These are phyloP conservation scores for Alternaria sp. DNA, from an alignment of 2,329 filamentous ascomycete genomes.

Conservation along the genomic window DNA sequence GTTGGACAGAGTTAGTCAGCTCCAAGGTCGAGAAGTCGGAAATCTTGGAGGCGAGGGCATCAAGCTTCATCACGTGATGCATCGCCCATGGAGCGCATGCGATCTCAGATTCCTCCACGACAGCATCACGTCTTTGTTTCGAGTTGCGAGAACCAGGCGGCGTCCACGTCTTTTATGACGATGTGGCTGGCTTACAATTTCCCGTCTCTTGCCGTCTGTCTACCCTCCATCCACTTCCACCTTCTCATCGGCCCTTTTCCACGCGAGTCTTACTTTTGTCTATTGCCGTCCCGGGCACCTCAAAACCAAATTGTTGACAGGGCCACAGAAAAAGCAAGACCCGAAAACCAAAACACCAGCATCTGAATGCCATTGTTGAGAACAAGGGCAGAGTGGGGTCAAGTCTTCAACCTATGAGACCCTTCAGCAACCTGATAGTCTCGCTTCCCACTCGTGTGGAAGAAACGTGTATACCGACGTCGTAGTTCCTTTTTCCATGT, in stretches of 20 bases:
- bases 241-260: not conserved
- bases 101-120: not conserved
- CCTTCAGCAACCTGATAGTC: not conserved
- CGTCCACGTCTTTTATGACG: not conserved
- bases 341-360: not conserved
- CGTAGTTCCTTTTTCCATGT: not conserved
- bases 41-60: not conserved
- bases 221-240: not conserved
- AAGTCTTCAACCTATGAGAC: not conserved
- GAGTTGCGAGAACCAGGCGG: not conserved
- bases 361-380: constrained; percentile 3
- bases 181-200: constrained; percentile 3
- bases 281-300: not conserved
- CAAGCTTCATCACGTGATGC: not conserved
- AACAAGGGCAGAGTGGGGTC: not conserved
- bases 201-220: not conserved
- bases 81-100: not conserved
- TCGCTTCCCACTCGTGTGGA: constrained; percentile 5
- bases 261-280: constrained; percentile 1
- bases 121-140: not conserved
- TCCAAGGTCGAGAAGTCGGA: not conserved
- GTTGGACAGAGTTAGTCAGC: constrained; percentile 1
- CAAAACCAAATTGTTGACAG: not conserved
- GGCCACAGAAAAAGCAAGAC: not conserved
- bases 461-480: constrained; percentile 3